A percentile compares a stretch with the other conserved stretches of the same genome.
Conservation (phyloP, 768 basidiomycete genomes). For the Hemileccinum rubropunctum region DNA sequence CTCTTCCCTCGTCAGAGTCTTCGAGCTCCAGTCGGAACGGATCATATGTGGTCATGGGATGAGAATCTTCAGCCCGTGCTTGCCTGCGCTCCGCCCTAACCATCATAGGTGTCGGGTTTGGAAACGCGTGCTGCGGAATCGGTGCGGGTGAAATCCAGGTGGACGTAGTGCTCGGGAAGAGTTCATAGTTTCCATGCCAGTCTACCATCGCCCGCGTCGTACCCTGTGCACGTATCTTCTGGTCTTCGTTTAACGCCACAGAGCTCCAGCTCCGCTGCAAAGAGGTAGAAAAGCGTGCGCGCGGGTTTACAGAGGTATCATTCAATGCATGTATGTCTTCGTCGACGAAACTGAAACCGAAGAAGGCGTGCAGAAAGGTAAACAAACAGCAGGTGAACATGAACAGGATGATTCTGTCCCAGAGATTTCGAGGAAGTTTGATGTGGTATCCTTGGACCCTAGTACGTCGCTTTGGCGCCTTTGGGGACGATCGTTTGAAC, state of each 20-base stretch:
- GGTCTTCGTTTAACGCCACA: neutral
- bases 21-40: conserved; percentile 20
- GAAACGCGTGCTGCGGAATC: conserved; percentile 23
- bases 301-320: conserved; percentile 1
- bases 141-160: conserved; percentile 2
- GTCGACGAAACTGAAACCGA: conserved; percentile 19
- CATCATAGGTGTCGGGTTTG: conserved; percentile 15
- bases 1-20: neutral
- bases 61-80: neutral
- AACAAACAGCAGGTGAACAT: conserved; percentile 25
- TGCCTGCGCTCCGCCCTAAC: neutral
- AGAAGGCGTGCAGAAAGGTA: conserved; percentile 24
- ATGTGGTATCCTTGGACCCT: neutral
- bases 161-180: conserved; percentile 4
- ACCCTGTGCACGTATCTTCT: neutral
- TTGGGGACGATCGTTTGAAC: neutral
- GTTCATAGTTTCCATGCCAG: conserved; percentile 22
- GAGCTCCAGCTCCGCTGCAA: neutral
- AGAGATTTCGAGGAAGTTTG: conserved; percentile 10
- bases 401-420: conserved; percentile 23
- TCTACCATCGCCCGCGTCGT: conserved; percentile 10
- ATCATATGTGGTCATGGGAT: conserved; percentile 13
- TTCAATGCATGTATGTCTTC: neutral
- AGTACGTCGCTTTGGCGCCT: neutral
- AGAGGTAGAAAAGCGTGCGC: neutral